A percentile compares a stretch with the other conserved stretches of the same genome.
Conservation (phyloP, 768 basidiomycete genomes). For the Fomitopsis pulvina region DNA sequence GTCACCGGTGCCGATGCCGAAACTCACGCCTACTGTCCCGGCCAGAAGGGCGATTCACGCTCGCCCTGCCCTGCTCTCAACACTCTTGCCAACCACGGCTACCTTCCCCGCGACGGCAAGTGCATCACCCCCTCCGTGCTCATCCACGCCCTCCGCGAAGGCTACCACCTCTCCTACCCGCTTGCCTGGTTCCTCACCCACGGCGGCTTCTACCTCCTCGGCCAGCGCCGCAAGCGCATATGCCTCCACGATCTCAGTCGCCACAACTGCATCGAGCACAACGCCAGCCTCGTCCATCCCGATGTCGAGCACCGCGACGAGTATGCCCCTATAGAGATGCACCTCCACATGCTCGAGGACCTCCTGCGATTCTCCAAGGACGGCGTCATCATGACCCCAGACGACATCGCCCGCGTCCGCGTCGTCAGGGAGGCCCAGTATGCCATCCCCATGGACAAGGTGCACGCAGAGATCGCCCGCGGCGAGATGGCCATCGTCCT, state of each 20-base stretch:
- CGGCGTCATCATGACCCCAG: conserved; percentile 15
- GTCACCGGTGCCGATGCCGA: conserved; percentile 2
- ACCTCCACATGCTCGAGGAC: conserved; percentile 12
- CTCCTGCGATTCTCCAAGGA: conserved; percentile 6
- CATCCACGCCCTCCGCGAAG: conserved; percentile 15
- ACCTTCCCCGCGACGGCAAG: conserved; percentile 27
- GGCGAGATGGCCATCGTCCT: conserved; percentile 67
- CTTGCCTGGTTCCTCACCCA: conserved; percentile 17
- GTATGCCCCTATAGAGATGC: conserved; percentile 16
- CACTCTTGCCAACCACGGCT: conserved; percentile 51
- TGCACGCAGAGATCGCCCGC: conserved; percentile 56
- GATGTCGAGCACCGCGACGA: conserved; percentile 15
- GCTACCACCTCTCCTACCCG: conserved; percentile 17
- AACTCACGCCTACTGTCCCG: conserved; percentile 10
- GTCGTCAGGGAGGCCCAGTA: conserved; percentile 44
- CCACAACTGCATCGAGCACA: conserved; percentile 24
- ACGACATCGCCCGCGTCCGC: conserved; percentile 43
- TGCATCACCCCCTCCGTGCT: conserved; percentile 10
- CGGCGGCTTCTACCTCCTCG: conserved; percentile 13
- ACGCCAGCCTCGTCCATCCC: conserved; percentile 22
- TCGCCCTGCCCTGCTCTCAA: conserved; percentile 50
- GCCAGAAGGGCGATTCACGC: conserved; percentile 11
- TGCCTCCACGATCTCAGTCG: conserved; percentile 20
- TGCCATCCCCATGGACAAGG: conserved; percentile 28
- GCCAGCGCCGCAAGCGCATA: conserved; percentile 6